Conservation (phyloP, 1,284 basidiomycete species). For the Puccinia coronata region DNA sequence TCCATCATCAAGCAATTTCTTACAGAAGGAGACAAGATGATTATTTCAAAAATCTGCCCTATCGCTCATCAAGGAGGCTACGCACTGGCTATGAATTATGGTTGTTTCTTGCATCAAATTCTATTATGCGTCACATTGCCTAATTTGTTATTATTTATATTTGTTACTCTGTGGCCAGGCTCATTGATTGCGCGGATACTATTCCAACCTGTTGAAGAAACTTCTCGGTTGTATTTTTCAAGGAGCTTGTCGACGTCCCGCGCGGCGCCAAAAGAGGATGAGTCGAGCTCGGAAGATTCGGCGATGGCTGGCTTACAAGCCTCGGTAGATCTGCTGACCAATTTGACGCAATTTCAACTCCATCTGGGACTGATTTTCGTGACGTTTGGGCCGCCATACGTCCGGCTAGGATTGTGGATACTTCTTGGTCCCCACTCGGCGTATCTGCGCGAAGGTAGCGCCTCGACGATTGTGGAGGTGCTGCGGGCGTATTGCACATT, state of each 20-base stretch:
- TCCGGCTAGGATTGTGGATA: slow-evolving; percentile 69
- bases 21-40: slow-evolving; percentile 91
- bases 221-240: slow-evolving; percentile 81
- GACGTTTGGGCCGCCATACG: slow-evolving; percentile 71
- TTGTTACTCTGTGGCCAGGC: slow-evolving; percentile 65
- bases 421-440: slow-evolving; percentile 63
- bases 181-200: slow-evolving; percentile 84
- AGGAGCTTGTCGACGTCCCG: slow-evolving; percentile 63
- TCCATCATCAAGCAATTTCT: slow-evolving; percentile 88
- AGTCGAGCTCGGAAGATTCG: slow-evolving; percentile 23
- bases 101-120: slow-evolving; percentile 60
- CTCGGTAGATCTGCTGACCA: slow-evolving; percentile 58
- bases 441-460: slow-evolving; percentile 69
- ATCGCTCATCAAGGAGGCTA: slow-evolving; percentile 87
- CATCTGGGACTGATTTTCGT: slow-evolving; percentile 70
- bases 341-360: slow-evolving; percentile 70
- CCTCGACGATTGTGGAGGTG: slow-evolving; percentile 71
- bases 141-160: not conserved
- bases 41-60: slow-evolving; percentile 77
- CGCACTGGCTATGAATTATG: slow-evolving; percentile 90
- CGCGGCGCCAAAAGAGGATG: slow-evolving; percentile 37
- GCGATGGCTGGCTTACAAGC: not conserved
- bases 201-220: slow-evolving; percentile 91
- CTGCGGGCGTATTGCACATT: slow-evolving; percentile 72
- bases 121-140: not conserved